phyloP scores from a whole-genome alignment of 1,284 basidiomycete genomes.

The Sphaerobolus stellatus region DNA sequence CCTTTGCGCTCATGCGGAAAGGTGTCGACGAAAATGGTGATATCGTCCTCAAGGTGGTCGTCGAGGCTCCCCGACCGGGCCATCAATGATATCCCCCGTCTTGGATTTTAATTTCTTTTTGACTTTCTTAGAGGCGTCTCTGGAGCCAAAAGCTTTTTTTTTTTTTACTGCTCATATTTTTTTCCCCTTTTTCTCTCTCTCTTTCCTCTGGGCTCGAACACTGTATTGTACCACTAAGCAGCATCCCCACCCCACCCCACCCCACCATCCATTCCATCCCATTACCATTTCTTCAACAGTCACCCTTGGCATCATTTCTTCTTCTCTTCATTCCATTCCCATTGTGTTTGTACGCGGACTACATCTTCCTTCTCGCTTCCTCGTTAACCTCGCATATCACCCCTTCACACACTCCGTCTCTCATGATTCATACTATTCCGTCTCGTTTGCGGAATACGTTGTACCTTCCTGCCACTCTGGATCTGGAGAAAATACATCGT shows the following conservation, averaged over 20 bases:
- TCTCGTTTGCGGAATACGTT: no score
- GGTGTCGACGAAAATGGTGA: constrained; percentile 77
- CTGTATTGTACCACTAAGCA: no score
- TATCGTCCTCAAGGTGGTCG: constrained; percentile 86
- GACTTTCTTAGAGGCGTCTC: no score
- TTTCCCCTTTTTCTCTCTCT: constrained; percentile 4
- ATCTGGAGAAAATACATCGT: no score
- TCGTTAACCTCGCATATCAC: not conserved
- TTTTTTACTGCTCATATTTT: not conserved
- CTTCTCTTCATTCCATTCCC: not conserved
- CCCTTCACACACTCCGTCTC: not conserved
- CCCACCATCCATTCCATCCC: no score
- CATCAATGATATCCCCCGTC: not conserved
- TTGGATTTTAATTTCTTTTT: not conserved
- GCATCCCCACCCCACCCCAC: no score
- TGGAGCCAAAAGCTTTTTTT: not conserved
- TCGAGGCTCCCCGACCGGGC: constrained; percentile 37
- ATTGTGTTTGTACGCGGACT: not conserved
- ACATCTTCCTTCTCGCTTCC: not conserved
- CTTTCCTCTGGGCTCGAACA: no score
- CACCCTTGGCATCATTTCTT: not conserved
- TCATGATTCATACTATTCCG: not conserved
- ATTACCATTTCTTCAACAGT: no score
- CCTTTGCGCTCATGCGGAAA: constrained; percentile 76
- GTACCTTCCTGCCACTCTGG: no score